Evolutionary conservation across 148 eudicot species (phyloP), one percentile per base, ranked within the genome.

Genomic region (Rhododendron molle): DNA sequence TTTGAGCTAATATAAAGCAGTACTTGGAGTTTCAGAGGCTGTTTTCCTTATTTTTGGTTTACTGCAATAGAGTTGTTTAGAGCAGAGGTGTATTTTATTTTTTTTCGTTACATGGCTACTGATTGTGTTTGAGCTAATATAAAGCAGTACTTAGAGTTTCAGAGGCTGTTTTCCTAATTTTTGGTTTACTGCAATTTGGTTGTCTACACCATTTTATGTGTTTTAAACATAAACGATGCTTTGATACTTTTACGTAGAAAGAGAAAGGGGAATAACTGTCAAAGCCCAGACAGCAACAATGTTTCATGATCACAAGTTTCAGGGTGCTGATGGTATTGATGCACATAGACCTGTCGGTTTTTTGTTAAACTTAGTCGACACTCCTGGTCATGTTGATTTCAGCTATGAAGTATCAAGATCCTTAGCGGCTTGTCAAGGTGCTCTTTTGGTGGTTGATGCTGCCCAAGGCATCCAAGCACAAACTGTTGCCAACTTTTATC

Each of bases 391-490:
- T 88, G 99, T 96, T 76, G 99, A 96, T 92, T 96, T 96, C 86
- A 96, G 94, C 91, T 96, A 96, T 85, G 98, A 96, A 91, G 99
- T 96, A 62, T 96, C 99, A 20, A 94, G 99, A 86, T 96, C 99
- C 73, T 89, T 96, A 84, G 97, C 96, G 73, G 99, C 98, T 89
- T 96, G 99, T 88, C 99, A 96, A 84, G 99, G 99, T 82, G 99
- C 92, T 74, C 98, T 96, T 83, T 89, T 96, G 84, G 97, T 96
- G 56, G 98, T 95, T 83, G 99, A 96, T 87, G 99, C 98, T 80
- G 98, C 99, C 85, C 98, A 96, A 91, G 98, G 99, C 62, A 95
- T 96, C 50, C 98, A 96, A 83, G 99, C 99, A n/a, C 99, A 96
- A 86, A 96, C 99, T 23, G 99, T 96, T 81, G 99, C 99, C 46